Percentiles rank a stretch among this genome's conserved stretches.
phyloP scores from a whole-genome alignment of 352 stramenopile genomes.

The Phytophthora syringae region DNA sequence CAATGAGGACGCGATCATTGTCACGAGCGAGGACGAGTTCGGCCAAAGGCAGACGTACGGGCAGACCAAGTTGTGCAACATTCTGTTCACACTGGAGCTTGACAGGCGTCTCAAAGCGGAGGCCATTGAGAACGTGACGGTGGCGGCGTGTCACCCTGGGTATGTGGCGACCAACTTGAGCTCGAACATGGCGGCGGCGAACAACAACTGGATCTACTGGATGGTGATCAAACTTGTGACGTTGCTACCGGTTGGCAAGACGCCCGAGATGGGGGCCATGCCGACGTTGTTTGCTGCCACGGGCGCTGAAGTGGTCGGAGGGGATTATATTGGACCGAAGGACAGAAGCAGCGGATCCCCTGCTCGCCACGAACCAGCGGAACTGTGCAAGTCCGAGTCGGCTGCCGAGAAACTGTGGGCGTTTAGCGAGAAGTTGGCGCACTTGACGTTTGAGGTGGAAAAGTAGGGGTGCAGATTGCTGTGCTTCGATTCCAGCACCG shows the following conservation, averaged over 20 bases:
- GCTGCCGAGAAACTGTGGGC: constrained; percentile 42
- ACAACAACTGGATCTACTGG: too few species aligned
- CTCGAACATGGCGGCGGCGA: too few species aligned
- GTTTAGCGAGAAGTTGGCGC: constrained; percentile 48
- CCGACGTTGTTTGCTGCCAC: constrained; percentile 53
- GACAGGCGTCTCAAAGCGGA: constrained; percentile 35
- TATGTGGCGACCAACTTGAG: constrained; percentile 38
- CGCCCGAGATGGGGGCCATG: constrained; percentile 51
- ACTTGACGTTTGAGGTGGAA: constrained; percentile 32
- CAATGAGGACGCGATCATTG: constrained; percentile 32
- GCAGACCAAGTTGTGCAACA: constrained; percentile 60
- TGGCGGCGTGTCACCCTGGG: constrained; percentile 40
- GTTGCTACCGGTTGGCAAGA: too few species aligned
- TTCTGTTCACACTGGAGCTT: constrained; percentile 59
- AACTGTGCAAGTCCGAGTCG: constrained; percentile 30
- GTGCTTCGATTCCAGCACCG: too few species aligned
- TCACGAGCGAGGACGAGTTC: constrained; percentile 26
- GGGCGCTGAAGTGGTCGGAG: constrained; percentile 19
- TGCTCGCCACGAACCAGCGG: constrained; percentile 32
- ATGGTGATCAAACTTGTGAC: too few species aligned
- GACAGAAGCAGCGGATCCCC: constrained; percentile 36
- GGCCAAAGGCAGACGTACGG: constrained; percentile 35
- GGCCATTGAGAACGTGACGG: constrained; percentile 27
- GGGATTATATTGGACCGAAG: constrained; percentile 50
- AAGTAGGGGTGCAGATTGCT: too few species aligned